Evolutionary conservation across 345 rosid genomes (phyloP).

Genomic region (sweet orange (Citrus sinensis)): DNA sequence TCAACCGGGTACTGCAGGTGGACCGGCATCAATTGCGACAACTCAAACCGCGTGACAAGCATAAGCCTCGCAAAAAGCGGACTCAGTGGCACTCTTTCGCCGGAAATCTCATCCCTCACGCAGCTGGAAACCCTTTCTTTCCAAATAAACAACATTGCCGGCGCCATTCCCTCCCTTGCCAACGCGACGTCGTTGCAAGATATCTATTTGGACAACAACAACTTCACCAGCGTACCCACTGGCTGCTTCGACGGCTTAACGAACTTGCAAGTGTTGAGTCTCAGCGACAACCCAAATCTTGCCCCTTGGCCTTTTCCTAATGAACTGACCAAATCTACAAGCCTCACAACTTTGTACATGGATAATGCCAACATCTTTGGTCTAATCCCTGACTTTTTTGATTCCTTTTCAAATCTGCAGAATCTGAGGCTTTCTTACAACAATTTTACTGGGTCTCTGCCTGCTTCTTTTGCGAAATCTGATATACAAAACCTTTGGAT

Average conservation of each 20-base stretch:
- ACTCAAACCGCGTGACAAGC: constrained; percentile 36
- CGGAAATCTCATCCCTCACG: constrained; percentile 53
- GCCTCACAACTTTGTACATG: constrained; percentile 41
- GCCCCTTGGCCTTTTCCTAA: constrained; percentile 58
- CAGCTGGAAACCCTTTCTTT: constrained; percentile 41
- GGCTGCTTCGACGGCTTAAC: constrained; percentile 65
- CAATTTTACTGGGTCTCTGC: constrained; percentile 64
- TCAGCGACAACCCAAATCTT: constrained; percentile 33
- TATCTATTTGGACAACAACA: constrained; percentile 44
- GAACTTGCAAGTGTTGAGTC: constrained; percentile 39
- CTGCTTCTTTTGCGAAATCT: constrained; percentile 49
- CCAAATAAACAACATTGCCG: constrained; percentile 51
- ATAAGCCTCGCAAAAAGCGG: constrained; percentile 35
- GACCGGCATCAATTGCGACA: constrained; percentile 52
- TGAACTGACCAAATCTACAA: constrained; percentile 40
- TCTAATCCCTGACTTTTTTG: constrained; percentile 57
- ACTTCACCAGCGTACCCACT: constrained; percentile 45
- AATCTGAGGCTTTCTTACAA: constrained; percentile 64
- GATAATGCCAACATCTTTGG: constrained; percentile 42
- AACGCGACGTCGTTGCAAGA: constrained; percentile 41
- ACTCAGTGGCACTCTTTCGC: constrained; percentile 46
- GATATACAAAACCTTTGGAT: constrained; percentile 55
- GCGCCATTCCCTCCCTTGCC: constrained; percentile 61
- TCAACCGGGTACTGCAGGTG: constrained; percentile 45
- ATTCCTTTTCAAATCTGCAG: constrained; percentile 39